Percentiles rank a stretch among this genome's conserved stretches.
Conservation (phyloP, 345 rosid genomes). For the Cochlearia excelsa region DNA sequence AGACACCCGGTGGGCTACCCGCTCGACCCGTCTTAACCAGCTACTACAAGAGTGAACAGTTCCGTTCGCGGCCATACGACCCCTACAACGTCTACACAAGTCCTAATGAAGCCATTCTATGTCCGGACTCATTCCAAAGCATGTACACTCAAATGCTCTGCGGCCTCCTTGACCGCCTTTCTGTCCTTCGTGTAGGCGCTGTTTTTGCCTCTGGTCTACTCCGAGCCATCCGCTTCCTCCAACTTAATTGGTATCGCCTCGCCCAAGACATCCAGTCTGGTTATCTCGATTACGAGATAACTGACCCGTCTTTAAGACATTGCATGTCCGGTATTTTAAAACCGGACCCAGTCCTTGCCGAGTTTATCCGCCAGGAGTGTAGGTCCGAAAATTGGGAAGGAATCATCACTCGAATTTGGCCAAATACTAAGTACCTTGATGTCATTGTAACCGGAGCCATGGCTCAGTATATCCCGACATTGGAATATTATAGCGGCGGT, state of each 20-base stretch:
- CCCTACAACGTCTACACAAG: conserved; percentile 88
- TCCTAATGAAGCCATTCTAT: conserved; percentile 89
- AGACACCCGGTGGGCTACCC: conserved; percentile 79
- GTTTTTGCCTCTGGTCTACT: conserved; percentile 93
- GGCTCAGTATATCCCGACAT: conserved; percentile 95
- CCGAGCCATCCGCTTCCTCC: conserved; percentile 86
- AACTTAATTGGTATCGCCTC: conserved; percentile 66
- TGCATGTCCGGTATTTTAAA: conserved; percentile 46
- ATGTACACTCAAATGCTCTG: conserved; percentile 95
- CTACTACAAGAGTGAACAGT: conserved; percentile 88
- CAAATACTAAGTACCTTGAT: conserved; percentile 81
- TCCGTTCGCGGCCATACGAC: conserved; percentile 77
- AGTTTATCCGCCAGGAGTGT: conserved; percentile 51
- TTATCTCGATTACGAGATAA: conserved; percentile 43
- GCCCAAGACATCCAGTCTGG: conserved; percentile 67
- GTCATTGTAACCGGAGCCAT: conserved; percentile 95
- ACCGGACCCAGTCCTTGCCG: conserved; percentile 57
- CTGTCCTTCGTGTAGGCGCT: conserved; percentile 85
- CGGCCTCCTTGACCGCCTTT: conserved; percentile 68
- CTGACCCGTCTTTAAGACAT: conserved; percentile 46
- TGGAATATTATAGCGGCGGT: conserved; percentile 84
- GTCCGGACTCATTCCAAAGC: conserved; percentile 89
- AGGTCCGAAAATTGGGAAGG: conserved; percentile 62
- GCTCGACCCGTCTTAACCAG: conserved; percentile 96
- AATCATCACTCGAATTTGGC: conserved; percentile 78